Evolutionary conservation across 352 stramenopile genomes (phyloP), one percentile per base, ranked within the genome.

Genomic region (Phytophthora pluvialis): DNA sequence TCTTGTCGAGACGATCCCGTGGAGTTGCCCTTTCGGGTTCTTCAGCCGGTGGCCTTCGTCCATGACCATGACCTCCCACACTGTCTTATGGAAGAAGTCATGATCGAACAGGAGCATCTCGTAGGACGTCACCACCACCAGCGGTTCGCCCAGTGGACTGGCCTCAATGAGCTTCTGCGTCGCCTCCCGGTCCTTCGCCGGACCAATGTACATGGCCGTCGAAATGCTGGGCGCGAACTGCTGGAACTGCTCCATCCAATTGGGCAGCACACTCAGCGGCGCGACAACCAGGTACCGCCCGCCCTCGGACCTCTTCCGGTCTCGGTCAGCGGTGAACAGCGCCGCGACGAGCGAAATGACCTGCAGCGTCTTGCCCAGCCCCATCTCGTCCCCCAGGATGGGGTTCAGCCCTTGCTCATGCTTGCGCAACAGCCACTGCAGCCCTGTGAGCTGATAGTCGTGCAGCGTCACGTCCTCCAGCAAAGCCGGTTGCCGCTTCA

Each of bases 31-130:
- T 35, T 84, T 80, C 1, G 71, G 68, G 61, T 96, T 97, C 75
- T 97, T 97, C n/a, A 97, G 88, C 15, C 83, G 72, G 63, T 97
- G 91, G 21, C 84, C 88, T 72, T 97, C 91, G 57, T 97, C 90
- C 21, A 97, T 75, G 12, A 97, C 58, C n/a, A 91, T 58, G 7
- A 90, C 48, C 5, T 74, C 70, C 84, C 86, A 89, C 60, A 64
- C 60, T 15, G 72, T 59, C 5, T 70, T 77, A 44, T 58, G 40
- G 64, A 85, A 90, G 67, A 84, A 94, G 1, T 72, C 62, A 18
- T 75, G 62, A 57, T 91, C 86, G 16, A 75, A 75, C 12, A 91
- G 53, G 44, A 92, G 45, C 73, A 89, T 83, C 67, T 93, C 81
- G 51, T 91, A 93, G 51, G 84, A 88, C 18, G 81, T 91, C 45